Evolutionary conservation across 352 stramenopile genomes (phyloP).

Genomic region (Phytophthora pistaciae): DNA sequence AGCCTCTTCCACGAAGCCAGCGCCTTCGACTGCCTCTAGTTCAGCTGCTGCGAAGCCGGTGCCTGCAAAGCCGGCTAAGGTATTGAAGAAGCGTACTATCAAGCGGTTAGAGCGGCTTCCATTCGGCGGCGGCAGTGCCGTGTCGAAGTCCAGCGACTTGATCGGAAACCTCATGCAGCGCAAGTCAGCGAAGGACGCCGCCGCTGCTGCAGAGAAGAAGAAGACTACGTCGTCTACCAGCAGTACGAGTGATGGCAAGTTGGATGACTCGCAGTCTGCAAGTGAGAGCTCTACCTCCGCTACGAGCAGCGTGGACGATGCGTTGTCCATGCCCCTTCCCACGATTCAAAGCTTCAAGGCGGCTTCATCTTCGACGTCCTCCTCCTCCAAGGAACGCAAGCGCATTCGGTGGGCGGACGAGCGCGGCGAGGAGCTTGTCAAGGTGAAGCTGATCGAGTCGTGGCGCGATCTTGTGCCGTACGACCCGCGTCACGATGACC

Average conservation of each 20-base stretch:
- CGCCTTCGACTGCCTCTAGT: constrained; percentile 23
- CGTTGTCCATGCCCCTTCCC: constrained; percentile 64
- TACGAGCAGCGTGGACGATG: constrained; percentile 41
- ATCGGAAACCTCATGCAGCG: constrained; percentile 88
- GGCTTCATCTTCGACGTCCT: constrained; percentile 38
- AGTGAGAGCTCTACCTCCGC: constrained; percentile 28
- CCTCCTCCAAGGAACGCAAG: constrained; percentile 50
- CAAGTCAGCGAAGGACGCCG: constrained; percentile 80
- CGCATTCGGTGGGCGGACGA: constrained; percentile 88
- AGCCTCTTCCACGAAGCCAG: constrained; percentile 27
- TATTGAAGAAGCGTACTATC: constrained; percentile 74
- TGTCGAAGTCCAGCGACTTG: constrained; percentile 82
- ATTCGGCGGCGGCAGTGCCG: constrained; percentile 57
- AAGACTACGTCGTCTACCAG: constrained; percentile 42
- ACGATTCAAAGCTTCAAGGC: constrained; percentile 89
- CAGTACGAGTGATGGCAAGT: constrained; percentile 27
- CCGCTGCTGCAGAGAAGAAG: constrained; percentile 47
- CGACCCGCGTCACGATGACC: constrained; percentile 63
- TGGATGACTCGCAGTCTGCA: constrained; percentile 20
- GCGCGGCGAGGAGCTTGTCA: constrained; percentile 75
- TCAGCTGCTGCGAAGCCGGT: constrained; percentile 19
- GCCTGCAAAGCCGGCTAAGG: constrained; percentile 45
- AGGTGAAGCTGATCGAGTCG: constrained; percentile 88
- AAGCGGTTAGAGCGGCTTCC: constrained; percentile 82
- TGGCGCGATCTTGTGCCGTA: constrained; percentile 83